phyloP scores from a whole-genome alignment of 371 early-diverging fungal genomes.

The Mortierella sp. region DNA sequence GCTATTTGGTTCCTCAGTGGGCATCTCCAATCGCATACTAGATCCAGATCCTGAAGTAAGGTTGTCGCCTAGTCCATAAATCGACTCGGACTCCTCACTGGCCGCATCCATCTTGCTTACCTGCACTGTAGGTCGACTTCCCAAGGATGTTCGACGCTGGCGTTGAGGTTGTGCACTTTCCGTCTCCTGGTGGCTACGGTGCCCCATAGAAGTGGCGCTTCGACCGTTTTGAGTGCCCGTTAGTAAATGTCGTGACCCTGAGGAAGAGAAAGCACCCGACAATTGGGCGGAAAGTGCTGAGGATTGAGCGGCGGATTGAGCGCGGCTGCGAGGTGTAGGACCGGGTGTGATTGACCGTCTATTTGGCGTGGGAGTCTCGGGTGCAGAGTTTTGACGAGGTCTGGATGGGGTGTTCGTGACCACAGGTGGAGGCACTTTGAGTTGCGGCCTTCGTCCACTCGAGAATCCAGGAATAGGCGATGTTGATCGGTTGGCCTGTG shows the following conservation, averaged over 20 bases:
- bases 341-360: constrained; percentile 23
- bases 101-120: not conserved
- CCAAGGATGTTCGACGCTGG: constrained; percentile 15
- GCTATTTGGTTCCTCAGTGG: constrained; percentile 28
- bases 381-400: constrained; percentile 27
- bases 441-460: constrained; percentile 14
- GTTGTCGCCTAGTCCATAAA: not conserved
- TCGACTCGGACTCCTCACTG: not conserved
- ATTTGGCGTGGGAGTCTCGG: constrained; percentile 3
- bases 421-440: constrained; percentile 24
- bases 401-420: constrained; percentile 4
- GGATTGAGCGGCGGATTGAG: no score
- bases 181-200: constrained; percentile 1
- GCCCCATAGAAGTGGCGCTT: constrained; percentile 5
- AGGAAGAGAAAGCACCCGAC: constrained; percentile 7
- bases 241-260: constrained; percentile 3
- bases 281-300: no score
- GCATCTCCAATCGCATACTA: constrained; percentile 8
- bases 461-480: constrained; percentile 9
- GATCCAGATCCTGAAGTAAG: constrained; percentile 9
- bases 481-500: constrained; percentile 2
- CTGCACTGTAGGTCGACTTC: not conserved
- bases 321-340: not conserved
- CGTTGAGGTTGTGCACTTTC: not conserved
- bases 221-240: constrained; percentile 1